A percentile compares a stretch with the other conserved stretches of the same genome.
These are phyloP conservation scores for Aspergillus sp. DNA, from an alignment of 2,329 filamentous ascomycete species.

Conservation along the genomic window DNA sequence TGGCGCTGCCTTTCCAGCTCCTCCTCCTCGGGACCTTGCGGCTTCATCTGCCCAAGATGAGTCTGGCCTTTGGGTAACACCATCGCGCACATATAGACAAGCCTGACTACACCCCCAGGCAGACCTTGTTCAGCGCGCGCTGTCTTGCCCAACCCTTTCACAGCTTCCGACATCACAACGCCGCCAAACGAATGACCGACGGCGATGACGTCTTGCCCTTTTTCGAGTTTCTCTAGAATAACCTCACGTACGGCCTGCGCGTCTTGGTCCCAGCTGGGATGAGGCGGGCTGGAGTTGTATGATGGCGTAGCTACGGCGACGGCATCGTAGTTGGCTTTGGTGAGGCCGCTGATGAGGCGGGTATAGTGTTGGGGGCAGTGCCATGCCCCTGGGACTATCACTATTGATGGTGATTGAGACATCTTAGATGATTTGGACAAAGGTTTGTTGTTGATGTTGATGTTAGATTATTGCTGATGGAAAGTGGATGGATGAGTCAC, in stretches of 20 bases:
- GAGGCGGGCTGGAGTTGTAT: constrained; percentile 20
- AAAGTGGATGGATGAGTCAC: no score
- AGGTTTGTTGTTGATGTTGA: no score
- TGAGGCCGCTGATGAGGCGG: constrained; percentile 14
- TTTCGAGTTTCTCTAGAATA: constrained; percentile 16
- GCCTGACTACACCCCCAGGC: constrained; percentile 11
- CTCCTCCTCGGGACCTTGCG: constrained; percentile 18
- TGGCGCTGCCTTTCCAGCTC: constrained; percentile 12
- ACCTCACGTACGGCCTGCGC: constrained; percentile 18
- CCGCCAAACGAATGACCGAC: constrained; percentile 31
- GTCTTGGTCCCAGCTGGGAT: constrained; percentile 20
- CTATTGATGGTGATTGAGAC: constrained; percentile 14
- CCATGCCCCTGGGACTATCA: constrained; percentile 28
- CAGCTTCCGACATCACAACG: constrained; percentile 23
- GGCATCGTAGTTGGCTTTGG: constrained; percentile 14
- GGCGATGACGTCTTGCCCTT: constrained; percentile 24
- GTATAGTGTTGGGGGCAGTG: constrained; percentile 22
- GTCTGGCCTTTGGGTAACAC: constrained; percentile 19
- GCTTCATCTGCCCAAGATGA: constrained; percentile 16
- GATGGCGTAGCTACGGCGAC: constrained; percentile 17
- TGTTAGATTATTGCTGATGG: no score
- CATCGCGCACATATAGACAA: constrained; percentile 26
- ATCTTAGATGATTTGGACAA: constrained; percentile 5
- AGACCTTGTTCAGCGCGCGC: constrained; percentile 13
- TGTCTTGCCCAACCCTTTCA: constrained; percentile 22